Base-by-base conservation (phyloP, 768 basidiomycete species). In the Leccinum arenicola region DNA sequence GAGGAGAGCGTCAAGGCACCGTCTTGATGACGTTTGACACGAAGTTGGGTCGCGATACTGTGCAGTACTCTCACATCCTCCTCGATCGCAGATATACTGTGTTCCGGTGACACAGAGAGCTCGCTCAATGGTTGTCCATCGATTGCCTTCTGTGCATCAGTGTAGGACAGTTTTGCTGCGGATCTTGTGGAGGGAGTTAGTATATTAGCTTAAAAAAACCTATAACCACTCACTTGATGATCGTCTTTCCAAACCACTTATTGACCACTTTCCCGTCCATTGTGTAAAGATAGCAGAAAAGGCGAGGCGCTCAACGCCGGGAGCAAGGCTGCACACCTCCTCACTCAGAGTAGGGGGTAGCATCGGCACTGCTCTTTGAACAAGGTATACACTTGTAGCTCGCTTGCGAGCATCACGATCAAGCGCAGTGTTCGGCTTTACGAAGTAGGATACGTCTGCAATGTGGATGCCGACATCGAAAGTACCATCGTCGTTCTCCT, bases 381-480 rank as follows among this genome's bases (percentile, higher is more conserved):
- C 86, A 48, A 99, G 89, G 70, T 98, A 98, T 50, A 99, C 97
- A 66, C 91, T 95, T 2, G 95, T 98, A 27, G 95, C 97, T 59
- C 95, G 84, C 75, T 98, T 98, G 64, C 95, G 87, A 43, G 97
- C 97, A 75, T 99, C 97, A 23, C 97, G 92, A 68, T 99, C 97
- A 66, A 99, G 79, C n/a, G 97, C 91, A 11, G 95, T 97, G 71
- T 94, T 95, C 23, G 93, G 89, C 74, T 92, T 93, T 67, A 93
- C 88, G 75, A 98, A 98, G 78, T 89, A 89, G 2, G 95, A 93
- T 6, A 98, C 96, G 73, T 99, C 97, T 11, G 95, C 90, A 62
- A 99, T 85, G 69, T 98, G 96, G n/a, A 98, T 84, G 55, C 93
- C 93, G 51, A 99, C 84, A 45, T 95, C 91, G 69, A 85, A 95